Conservation (phyloP, 306 rosid species). For the Cicer judaicum region DNA sequence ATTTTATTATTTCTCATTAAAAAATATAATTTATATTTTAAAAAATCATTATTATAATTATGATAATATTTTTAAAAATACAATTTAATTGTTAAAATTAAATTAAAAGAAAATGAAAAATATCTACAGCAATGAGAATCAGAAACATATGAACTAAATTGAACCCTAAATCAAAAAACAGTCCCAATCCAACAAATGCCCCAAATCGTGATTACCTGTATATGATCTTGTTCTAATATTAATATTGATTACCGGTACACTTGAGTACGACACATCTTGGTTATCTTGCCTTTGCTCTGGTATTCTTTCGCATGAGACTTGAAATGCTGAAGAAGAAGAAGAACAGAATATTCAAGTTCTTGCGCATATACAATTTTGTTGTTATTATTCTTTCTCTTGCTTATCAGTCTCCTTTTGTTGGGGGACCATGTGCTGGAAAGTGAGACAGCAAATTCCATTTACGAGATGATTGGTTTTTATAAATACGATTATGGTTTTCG, state of each 20-base stretch:
- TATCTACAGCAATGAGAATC: no score
- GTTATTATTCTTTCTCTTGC: slow-evolving; percentile 89
- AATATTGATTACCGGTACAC: slow-evolving; percentile 93
- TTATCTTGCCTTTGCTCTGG: slow-evolving; percentile 94
- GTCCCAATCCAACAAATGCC: no score
- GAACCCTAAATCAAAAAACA: no score
- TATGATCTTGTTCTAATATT: slow-evolving; percentile 90
- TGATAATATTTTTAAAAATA: no score
- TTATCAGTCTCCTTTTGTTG: slow-evolving; percentile 94
- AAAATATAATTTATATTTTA: no score
- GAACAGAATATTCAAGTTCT: slow-evolving; percentile 84
- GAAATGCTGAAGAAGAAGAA: slow-evolving; percentile 93
- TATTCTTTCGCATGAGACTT: slow-evolving; percentile 91
- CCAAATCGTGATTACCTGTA: no score
- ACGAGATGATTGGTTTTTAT: slow-evolving; percentile 84
- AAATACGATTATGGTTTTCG: slow-evolving; percentile 96
- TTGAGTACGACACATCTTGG: slow-evolving; percentile 99
- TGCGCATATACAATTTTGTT: slow-evolving; percentile 89
- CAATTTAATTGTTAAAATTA: no score
- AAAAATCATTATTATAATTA: no score
- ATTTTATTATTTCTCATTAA: no score
- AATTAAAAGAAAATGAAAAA: no score
- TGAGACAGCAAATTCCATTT: slow-evolving; percentile 68
- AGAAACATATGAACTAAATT: no score
- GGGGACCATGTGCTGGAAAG: slow-evolving; percentile 73